These are phyloP conservation scores for Chrysoporthe deuterocubensis DNA, from an alignment of 2,329 filamentous ascomycete genomes.

Conservation along the genomic window DNA sequence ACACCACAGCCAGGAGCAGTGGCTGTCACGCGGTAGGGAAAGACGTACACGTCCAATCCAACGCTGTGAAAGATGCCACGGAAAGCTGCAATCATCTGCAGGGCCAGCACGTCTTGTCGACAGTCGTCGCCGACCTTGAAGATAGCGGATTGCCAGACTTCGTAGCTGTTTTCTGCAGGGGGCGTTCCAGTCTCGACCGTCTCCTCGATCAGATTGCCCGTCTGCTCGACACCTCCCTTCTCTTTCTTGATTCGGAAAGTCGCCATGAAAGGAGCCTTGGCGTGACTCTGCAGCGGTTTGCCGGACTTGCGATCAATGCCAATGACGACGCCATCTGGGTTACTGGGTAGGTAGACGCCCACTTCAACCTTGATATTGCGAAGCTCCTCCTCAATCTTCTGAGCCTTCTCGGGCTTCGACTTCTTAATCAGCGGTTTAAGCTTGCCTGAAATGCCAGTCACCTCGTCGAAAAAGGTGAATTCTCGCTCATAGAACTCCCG, in stretches of 20 bases:
- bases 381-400: conserved; percentile 98
- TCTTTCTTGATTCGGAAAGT: conserved; percentile 95
- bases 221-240: conserved; percentile 53
- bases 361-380: conserved; percentile 97
- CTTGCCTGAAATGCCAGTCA: conserved; percentile 94
- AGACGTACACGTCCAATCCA: conserved; percentile 94
- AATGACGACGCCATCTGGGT: conserved; percentile 95
- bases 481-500: conserved; percentile 89
- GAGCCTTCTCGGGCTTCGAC: conserved; percentile 95
- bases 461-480: conserved; percentile 97
- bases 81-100: conserved; percentile 98
- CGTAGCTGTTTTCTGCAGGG: conserved; percentile 65
- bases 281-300: conserved; percentile 95
- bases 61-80: conserved; percentile 95
- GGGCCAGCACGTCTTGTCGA: conserved; percentile 90
- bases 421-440: conserved; percentile 90
- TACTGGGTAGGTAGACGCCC: conserved; percentile 94
- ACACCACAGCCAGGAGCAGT: conserved; percentile 97
- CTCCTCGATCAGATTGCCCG: conserved; percentile 56
- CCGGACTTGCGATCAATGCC: conserved; percentile 98
- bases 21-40: conserved; percentile 94
- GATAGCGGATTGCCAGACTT: conserved; percentile 99
- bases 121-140: conserved; percentile 99
- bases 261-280: conserved; percentile 98
- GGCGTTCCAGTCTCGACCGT: conserved; percentile 43